Evolutionary conservation across 495 filamentous ascomycete genomes (phyloP).

Genomic region (Saxispiralis lemnorum): DNA sequence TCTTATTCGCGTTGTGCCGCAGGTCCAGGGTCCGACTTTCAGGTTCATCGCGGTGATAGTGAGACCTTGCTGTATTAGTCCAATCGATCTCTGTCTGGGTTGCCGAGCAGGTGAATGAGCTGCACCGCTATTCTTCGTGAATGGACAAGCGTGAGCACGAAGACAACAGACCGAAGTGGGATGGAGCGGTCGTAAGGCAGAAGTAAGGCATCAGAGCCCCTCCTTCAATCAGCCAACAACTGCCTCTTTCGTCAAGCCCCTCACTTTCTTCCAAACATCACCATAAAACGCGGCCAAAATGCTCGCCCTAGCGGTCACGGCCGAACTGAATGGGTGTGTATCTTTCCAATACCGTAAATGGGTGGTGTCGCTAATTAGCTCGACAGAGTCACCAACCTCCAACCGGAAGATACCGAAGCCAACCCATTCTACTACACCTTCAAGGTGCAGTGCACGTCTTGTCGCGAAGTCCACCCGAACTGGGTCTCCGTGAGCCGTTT

Average conservation of each 20-base stretch:
- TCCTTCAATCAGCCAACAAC: not conserved
- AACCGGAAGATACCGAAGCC: constrained; percentile 61
- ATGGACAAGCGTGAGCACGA: too few relatives aligned
- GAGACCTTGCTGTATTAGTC: not conserved
- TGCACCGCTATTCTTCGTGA: not conserved
- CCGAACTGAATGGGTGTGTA: constrained; percentile 58
- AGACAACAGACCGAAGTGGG: too few relatives aligned
- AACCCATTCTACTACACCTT: constrained; percentile 88
- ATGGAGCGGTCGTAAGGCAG: not conserved
- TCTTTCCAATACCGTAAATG: too few relatives aligned
- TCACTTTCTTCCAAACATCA: not conserved
- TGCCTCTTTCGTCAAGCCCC: too few relatives aligned
- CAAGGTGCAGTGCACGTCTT: constrained; percentile 90
- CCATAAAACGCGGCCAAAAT: too few relatives aligned
- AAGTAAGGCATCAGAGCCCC: not conserved
- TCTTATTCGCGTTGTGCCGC: not conserved
- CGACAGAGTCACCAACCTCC: constrained; percentile 68
- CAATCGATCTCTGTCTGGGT: too few relatives aligned
- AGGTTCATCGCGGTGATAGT: not conserved
- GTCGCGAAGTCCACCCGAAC: constrained; percentile 78
- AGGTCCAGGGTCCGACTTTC: too few relatives aligned
- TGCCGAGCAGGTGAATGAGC: too few relatives aligned
- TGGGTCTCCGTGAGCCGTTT: constrained; percentile 73
- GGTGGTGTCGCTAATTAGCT: constrained; percentile 3
- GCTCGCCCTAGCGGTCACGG: constrained; percentile 61